phyloP scores from a whole-genome alignment of 768 basidiomycete species.

The Pleurotus pulmonarius region DNA sequence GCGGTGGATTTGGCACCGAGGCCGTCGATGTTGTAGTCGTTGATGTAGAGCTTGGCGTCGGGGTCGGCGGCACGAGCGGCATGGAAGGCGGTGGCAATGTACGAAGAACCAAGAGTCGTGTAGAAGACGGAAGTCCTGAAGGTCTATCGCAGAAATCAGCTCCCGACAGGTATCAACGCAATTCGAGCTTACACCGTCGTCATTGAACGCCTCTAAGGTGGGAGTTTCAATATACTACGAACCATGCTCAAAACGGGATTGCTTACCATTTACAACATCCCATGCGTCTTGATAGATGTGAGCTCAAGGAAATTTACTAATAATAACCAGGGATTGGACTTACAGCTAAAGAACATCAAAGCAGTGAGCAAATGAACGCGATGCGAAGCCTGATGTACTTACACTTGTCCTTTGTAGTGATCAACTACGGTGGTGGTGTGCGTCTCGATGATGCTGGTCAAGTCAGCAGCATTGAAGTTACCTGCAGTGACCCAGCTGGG shows the following conservation, averaged over 20 bases:
- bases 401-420: conserved; percentile 36
- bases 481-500: conserved; percentile 32
- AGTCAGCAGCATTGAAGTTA: conserved; percentile 21
- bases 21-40: conserved; percentile 30
- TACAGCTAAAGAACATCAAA: not conserved
- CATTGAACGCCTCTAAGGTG: conserved; percentile 48
- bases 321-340: conserved; percentile 13
- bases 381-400: conserved; percentile 8
- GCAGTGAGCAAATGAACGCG: not conserved
- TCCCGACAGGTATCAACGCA: not conserved
- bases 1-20: conserved; percentile 52
- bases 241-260: not conserved
- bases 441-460: conserved; percentile 27
- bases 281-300: conserved; percentile 30
- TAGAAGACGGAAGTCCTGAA: conserved; percentile 51
- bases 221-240: too few species aligned
- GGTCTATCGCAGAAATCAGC: conserved; percentile 20
- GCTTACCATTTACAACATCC: conserved; percentile 49
- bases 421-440: conserved; percentile 30
- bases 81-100: conserved; percentile 46
- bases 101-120: conserved; percentile 43
- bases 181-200: conserved; percentile 35
- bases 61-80: conserved; percentile 55
- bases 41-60: conserved; percentile 46
- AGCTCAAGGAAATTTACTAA: conserved; percentile 6